Evolutionary conservation across 2,329 filamentous ascomycete genomes (phyloP), one percentile per base, ranked within the genome.

Genomic region (Scopulariopsis brevicaulis): DNA sequence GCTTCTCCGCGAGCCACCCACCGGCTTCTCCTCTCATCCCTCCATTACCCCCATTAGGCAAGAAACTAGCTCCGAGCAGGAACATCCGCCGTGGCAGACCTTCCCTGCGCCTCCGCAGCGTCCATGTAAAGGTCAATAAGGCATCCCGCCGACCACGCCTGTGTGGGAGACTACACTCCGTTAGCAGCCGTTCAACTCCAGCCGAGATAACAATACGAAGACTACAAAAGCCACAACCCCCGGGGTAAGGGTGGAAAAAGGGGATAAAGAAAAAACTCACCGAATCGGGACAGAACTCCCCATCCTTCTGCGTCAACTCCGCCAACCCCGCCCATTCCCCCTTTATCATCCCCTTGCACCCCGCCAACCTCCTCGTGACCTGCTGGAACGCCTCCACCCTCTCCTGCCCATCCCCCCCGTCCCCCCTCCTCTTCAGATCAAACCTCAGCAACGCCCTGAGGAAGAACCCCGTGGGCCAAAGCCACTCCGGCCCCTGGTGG

Each of bases 391-490:
- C 89, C 72, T 97, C 94, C 1, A 86, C 87, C 35, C 85, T 82
- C 62, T 87, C 89, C 65, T 89, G 20, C 46, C 22, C 46, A 6
- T 22, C 20, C 46, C 46, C 40, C 7, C 18, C 46, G 5, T 8
- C 22, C 8, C 20, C 46, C 54, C 90, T 81, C 34, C 91, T 79
- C 75, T 81, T 79, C 55, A 97, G 75, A 69, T 96, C 91, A 66
- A 97, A 97, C 70, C 91, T 89, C 62, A 99, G 80, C 63, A 99
- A 76, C 1, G 94, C 94, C 54, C 95, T 85, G 24, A 96, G 78
- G 78, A 96, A 99, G 77, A 91, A 99, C 4, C 94, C 94, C 1
- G 90, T 93, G 0, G 93, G 95, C 94, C 94, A 99, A 25, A 96
- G 75, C 94, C 94, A 99, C 71, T 99, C 94, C 0, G 94, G 95